A percentile compares a stretch with the other conserved stretches of the same genome.
Evolutionary conservation across 805 yeast genomes (phyloP).

Genomic region (Cyberlindnera petersonii): DNA sequence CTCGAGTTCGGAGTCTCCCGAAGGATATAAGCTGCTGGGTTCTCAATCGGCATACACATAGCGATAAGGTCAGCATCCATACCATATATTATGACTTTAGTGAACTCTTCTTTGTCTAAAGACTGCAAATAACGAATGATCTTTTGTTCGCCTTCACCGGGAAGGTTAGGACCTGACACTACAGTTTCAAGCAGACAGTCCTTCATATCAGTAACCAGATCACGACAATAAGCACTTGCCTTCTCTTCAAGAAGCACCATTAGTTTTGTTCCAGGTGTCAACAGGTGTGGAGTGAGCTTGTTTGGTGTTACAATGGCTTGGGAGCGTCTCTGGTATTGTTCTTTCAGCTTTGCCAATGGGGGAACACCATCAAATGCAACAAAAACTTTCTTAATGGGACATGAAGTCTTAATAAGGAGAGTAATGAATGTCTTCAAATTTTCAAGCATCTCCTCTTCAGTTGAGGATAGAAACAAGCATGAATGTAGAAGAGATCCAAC

Average conservation of each 20-base stretch:
- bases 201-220: slow-evolving; percentile 16
- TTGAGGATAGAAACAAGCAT: slow-evolving; percentile 68
- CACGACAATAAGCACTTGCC: slow-evolving; percentile 70
- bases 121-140: slow-evolving; percentile 83
- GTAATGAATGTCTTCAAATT: slow-evolving; percentile 81
- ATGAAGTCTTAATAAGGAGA: slow-evolving; percentile 71
- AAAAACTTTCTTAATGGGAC: slow-evolving; percentile 71
- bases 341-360: slow-evolving; percentile 94
- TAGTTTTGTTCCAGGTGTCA: slow-evolving; percentile 94
- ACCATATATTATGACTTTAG: slow-evolving; percentile 81
- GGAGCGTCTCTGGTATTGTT: slow-evolving; percentile 87
- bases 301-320: slow-evolving; percentile 70
- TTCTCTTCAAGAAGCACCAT: slow-evolving; percentile 80
- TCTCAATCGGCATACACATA: slow-evolving; percentile 81
- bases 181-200: slow-evolving; percentile 62
- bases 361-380: slow-evolving; percentile 99
- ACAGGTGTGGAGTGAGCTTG: slow-evolving; percentile 75
- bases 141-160: slow-evolving; percentile 98
- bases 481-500: slow-evolving; percentile 90
- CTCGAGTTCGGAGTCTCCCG: slow-evolving; percentile 54
- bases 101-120: slow-evolving; percentile 45
- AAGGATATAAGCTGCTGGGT: slow-evolving; percentile 77
- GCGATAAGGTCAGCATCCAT: slow-evolving; percentile 92
- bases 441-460: slow-evolving; percentile 69
- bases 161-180: slow-evolving; percentile 84